These are phyloP conservation scores for Letharia lupina DNA, from an alignment of 495 filamentous ascomycete genomes.

Conservation along the genomic window DNA sequence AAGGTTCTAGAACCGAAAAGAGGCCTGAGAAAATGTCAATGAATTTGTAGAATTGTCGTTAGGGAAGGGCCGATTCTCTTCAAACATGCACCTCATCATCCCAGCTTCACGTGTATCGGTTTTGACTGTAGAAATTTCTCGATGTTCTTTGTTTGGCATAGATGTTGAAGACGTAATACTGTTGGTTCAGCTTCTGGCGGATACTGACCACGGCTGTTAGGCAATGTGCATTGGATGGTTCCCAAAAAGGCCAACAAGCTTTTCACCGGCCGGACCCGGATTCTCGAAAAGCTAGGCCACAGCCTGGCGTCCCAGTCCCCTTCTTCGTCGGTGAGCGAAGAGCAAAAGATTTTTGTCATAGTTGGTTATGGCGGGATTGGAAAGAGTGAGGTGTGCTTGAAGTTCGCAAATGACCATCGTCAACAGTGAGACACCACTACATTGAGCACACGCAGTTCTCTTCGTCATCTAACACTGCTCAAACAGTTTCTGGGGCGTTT, in stretches of 20 bases:
- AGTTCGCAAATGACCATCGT: slow-evolving; percentile 30
- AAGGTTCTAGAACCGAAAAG: background rate
- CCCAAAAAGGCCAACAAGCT: background rate
- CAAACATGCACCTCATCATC: background rate
- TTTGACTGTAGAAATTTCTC: background rate
- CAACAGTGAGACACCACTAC: slow-evolving; percentile 22
- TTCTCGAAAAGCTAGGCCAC: background rate
- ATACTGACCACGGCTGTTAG: background rate
- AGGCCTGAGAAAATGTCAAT: background rate
- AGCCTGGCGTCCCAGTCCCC: background rate
- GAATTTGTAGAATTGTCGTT: background rate
- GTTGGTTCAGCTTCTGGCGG: background rate
- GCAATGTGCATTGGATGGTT: background rate
- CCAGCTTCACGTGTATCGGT: background rate
- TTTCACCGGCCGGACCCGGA: background rate
- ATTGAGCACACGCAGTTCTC: background rate
- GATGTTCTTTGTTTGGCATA: background rate
- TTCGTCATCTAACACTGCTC: background rate
- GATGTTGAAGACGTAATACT: background rate
- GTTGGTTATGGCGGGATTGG: slow-evolving; percentile 33
- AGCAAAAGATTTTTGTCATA: slow-evolving; percentile 28
- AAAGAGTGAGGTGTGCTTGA: slow-evolving; percentile 34
- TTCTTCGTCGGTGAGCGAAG: background rate
- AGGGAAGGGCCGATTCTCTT: background rate
- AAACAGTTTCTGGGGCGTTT: slow-evolving; percentile 38